Percentiles rank a stretch among this genome's conserved stretches.
These are phyloP conservation scores for Penicillium polonicum DNA, from an alignment of 2,329 filamentous ascomycete species.

Conservation along the genomic window DNA sequence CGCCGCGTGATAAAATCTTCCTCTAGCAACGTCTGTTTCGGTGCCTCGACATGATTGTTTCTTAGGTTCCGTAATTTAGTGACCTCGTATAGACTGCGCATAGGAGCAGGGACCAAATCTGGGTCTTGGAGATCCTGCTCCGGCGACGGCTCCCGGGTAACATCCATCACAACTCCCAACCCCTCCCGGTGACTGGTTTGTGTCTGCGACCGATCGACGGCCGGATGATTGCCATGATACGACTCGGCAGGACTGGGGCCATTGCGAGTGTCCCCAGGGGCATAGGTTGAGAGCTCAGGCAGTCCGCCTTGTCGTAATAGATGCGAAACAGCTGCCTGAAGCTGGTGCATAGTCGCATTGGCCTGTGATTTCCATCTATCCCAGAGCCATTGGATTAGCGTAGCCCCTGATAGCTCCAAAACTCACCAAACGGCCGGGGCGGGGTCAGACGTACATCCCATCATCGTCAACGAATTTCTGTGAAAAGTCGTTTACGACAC, in stretches of 20 bases:
- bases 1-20: constrained; percentile 55
- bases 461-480: constrained; percentile 57
- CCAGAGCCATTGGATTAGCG: constrained; percentile 2
- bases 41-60: constrained; percentile 39
- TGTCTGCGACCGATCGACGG: constrained; percentile 31
- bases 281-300: constrained; percentile 42
- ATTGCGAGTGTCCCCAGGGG: constrained; percentile 30
- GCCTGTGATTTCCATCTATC: constrained; percentile 49
- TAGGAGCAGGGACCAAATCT: constrained; percentile 50
- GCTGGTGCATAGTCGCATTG: constrained; percentile 42
- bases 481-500: constrained; percentile 56
- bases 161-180: constrained; percentile 38
- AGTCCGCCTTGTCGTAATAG: constrained; percentile 46
- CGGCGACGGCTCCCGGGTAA: constrained; percentile 49
- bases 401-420: background rate
- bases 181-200: constrained; percentile 27
- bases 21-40: constrained; percentile 41
- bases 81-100: constrained; percentile 56
- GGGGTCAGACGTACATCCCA: constrained; percentile 44
- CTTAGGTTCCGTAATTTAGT: constrained; percentile 49
- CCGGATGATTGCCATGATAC: constrained; percentile 27
- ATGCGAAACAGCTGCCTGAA: constrained; percentile 48
- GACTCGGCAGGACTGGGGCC: constrained; percentile 31
- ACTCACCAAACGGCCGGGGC: background rate
- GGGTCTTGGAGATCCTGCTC: constrained; percentile 44